Evolutionary conservation across 371 early-diverging fungal species (phyloP), one percentile per base, ranked within the genome.

Genomic region (Mortierella sp.): DNA sequence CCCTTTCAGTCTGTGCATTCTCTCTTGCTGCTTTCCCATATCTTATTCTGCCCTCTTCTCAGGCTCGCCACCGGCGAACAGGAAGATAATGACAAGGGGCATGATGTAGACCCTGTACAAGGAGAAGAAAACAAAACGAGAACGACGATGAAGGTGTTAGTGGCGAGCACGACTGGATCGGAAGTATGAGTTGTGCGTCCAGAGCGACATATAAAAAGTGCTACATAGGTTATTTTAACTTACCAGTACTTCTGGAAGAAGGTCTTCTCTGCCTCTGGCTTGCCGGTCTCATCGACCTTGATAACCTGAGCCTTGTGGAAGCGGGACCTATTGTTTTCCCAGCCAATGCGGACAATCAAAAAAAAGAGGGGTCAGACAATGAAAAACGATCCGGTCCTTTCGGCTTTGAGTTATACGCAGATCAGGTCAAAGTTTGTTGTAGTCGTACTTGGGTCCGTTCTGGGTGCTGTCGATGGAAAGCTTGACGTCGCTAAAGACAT

Each of bases 241-340:
- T 76, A 80, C 85, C 85, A 85, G 70, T 85, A 85, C 48, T 85
- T 85, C 69, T 81, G 79, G 70, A 78, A 48, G 64, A 84, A 84
- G 19, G 85, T 74, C 75, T 81, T 77, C 40, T 81, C 82, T 16
- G 41, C 75, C 26, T 69, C 82, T 14, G 82, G 82, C n/a, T 81
- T 73, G 64, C 82, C 82, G 24, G 77, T 77, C 61, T 77, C 69
- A 26, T 81, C 82, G 64, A 81, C 52, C 66, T 77, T 77, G 72
- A 81, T 74, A 13, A 74, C 64, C 70, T 81, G 82, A 58, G 82
- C 82, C 26, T 41, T 73, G 39, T 22, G 37, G 55, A 74, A 77
- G 22, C 66, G 77, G 16, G 82, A 55, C 64, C 80, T 80, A 70
- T 37, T 48, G n/a, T n/a, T n/a, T n/a, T n/a, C n/a, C n/a, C n/a